Evolutionary conservation across 2,329 filamentous ascomycete genomes (phyloP).

Genomic region (Fusarium subglutinans): DNA sequence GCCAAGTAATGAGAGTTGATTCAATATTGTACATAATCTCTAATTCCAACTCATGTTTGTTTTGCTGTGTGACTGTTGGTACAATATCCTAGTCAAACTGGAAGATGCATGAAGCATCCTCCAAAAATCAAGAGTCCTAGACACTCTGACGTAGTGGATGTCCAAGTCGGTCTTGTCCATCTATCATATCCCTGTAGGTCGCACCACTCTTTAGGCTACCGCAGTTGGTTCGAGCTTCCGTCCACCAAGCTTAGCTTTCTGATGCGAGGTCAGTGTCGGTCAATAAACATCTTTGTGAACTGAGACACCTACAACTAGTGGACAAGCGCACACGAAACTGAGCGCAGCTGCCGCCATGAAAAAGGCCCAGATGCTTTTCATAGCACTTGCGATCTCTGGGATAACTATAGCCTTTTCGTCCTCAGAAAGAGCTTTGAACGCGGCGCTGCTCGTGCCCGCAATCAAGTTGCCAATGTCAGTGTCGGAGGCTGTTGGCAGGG

Average conservation of each 20-base stretch:
- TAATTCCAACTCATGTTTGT: neutral
- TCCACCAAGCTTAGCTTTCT: neutral
- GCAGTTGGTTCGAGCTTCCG: neutral
- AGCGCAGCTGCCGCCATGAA: neutral
- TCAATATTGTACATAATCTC: neutral
- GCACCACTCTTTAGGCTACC: neutral
- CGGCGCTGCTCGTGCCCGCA: neutral
- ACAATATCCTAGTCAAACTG: neutral
- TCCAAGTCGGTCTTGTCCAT: neutral
- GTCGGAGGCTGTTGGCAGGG: neutral
- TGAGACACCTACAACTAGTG: neutral
- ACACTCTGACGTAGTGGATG: neutral
- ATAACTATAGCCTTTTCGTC: neutral
- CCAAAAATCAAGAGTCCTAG: neutral
- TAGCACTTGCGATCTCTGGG: neutral
- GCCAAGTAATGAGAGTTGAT: neutral
- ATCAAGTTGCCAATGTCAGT: neutral
- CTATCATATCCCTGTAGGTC: neutral
- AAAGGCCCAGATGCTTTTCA: neutral
- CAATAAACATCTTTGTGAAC: too few species aligned
- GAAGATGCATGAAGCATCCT: neutral
- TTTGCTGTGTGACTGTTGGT: neutral
- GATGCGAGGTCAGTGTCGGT: fast-evolving
- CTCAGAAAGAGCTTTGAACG: neutral
- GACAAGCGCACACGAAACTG: neutral